Percentiles rank a stretch among this genome's conserved stretches.
Evolutionary conservation across 2,329 filamentous ascomycete species (phyloP).

Genomic region (Pseudogymnoascus sp.): DNA sequence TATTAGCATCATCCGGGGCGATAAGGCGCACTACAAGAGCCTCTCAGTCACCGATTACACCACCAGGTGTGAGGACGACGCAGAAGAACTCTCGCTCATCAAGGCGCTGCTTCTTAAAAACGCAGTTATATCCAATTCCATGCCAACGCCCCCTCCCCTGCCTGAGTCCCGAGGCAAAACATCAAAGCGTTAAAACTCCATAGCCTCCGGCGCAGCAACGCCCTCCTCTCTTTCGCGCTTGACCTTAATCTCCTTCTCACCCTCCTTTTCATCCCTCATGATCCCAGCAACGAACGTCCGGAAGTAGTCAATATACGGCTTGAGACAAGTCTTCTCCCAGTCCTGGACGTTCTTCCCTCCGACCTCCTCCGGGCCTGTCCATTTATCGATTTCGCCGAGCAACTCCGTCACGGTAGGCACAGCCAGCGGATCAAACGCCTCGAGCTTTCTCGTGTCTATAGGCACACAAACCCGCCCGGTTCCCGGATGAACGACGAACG

Average conservation of each 20-base stretch:
- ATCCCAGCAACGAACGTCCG: slow-evolving; percentile 68
- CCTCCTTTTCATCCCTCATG: slow-evolving; percentile 60
- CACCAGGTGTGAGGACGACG: background rate
- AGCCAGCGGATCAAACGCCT: slow-evolving; percentile 74
- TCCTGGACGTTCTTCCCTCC: slow-evolving; percentile 55
- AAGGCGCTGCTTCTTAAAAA: slow-evolving; percentile 1
- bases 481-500: slow-evolving; percentile 91
- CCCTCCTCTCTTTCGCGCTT: slow-evolving; percentile 43
- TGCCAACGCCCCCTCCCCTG: background rate
- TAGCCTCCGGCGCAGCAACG: slow-evolving; percentile 36
- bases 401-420: slow-evolving; percentile 87
- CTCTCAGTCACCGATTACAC: background rate
- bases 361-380: slow-evolving; percentile 44
- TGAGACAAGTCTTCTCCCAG: slow-evolving; percentile 95
- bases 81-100: slow-evolving; percentile 4
- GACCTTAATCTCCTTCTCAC: slow-evolving; percentile 43
- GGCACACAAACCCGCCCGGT: slow-evolving; percentile 93
- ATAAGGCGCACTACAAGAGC: background rate
- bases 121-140: slow-evolving; percentile 1
- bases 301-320: slow-evolving; percentile 87
- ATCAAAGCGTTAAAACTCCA: slow-evolving; percentile 51
- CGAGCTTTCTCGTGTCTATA: slow-evolving; percentile 66
- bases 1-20: background rate
- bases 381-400: slow-evolving; percentile 77
- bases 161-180: background rate